Base-by-base conservation (phyloP, 805 yeast genomes). In the Candida montana region DNA sequence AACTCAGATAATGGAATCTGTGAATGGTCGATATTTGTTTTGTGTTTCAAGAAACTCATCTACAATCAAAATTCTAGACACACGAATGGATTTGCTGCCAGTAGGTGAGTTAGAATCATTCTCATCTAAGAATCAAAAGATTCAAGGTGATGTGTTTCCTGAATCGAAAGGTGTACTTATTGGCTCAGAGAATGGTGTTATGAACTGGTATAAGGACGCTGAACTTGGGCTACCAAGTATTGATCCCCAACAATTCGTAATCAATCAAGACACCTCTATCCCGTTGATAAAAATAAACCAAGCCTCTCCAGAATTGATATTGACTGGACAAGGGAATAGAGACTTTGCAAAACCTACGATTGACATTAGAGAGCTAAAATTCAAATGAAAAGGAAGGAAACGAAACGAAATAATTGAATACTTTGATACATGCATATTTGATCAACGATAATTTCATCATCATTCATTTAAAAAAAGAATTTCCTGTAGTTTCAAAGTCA, bases 21-120 rank as follows among this genome's bases (percentile, higher is more conserved):
- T 49, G 2, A 68, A 65, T 49, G 68, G 64, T 5, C 61, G 59
- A 30, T 69, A 58, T 38, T 16, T 66, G 5, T 69, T 58, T 40
- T 55, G 57, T 1, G 21, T 67, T 1, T 52, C 59, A 26, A 51
- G 75, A 26, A 52, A 58, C 27, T 44, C 59, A 8, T 39, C 49
- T 18, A 32, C 15, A 2, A 63, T 69, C 18, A 58, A 58, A 5
- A 50, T 69, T 3, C 41, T 67, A 11, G 75, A 69, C 42, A 30
- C 50, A 3, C 44, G 75, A 23, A 58, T 62, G 65, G 49, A 43
- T 13, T 24, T 57, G 7, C n/a, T 39, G 11, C 32, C 33, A 30
- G 43, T 49, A 21, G 51, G 46, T 2, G 33, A 33, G 28, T 37
- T 50, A 5, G 39, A 42, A 4, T 24, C 35, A 1, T 42, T 52